Conservation (phyloP, 2,329 filamentous ascomycete genomes). For the Colletotrichum cordylinicola region DNA sequence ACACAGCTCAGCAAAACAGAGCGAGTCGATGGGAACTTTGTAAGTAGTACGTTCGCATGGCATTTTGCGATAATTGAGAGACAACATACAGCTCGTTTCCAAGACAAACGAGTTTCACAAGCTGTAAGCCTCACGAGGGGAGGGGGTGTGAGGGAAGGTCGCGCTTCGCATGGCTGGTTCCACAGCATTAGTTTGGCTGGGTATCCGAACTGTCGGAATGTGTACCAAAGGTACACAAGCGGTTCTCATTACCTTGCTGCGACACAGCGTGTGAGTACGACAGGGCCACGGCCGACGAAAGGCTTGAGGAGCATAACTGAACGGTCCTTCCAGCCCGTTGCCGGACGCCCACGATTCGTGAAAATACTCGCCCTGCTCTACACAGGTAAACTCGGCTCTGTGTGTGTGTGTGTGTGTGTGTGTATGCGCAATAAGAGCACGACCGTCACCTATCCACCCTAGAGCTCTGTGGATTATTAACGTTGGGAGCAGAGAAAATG, state of each 20-base stretch:
- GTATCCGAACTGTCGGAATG: neutral
- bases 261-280: neutral
- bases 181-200: neutral
- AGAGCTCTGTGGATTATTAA: neutral
- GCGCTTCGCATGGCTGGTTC: neutral
- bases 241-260: neutral
- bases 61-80: neutral
- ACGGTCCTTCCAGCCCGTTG: too few species aligned
- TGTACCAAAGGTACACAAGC: neutral
- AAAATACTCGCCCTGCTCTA: neutral
- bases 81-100: neutral
- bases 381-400: neutral
- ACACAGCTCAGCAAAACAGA: neutral
- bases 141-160: neutral
- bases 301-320: neutral
- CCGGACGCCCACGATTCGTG: neutral
- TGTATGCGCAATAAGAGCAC: neutral
- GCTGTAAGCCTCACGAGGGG: neutral
- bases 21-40: neutral
- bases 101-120: neutral
- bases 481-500: neutral
- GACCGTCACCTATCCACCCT: neutral
- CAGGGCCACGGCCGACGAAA: neutral
- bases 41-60: neutral
- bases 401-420: neutral